A percentile compares a stretch with the other conserved stretches of the same genome.
These are phyloP conservation scores for Trifolium pratense DNA, from an alignment of 306 rosid genomes.

Conservation along the genomic window DNA sequence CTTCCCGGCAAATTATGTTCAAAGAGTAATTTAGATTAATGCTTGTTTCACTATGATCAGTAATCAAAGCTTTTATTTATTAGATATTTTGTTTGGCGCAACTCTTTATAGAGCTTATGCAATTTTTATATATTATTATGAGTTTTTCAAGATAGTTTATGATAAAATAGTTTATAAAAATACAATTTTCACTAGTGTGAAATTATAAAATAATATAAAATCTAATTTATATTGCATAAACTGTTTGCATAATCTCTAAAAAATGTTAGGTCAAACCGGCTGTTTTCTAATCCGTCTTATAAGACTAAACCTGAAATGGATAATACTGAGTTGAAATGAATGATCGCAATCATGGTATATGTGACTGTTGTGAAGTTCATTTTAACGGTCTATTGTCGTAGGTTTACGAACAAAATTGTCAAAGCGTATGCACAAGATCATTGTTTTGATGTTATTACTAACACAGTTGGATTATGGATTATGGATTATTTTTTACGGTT, in stretches of 20 bases:
- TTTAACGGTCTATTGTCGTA: conserved; percentile 74
- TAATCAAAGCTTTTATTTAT: neutral
- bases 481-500: conserved; percentile 2
- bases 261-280: too few relatives aligned
- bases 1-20: conserved; percentile 50
- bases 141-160: too few relatives aligned
- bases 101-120: too few relatives aligned
- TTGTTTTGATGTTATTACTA: conserved; percentile 78
- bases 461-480: conserved; percentile 77
- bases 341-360: conserved; percentile 63
- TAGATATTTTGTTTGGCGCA: neutral
- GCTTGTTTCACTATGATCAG: neutral
- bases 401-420: conserved; percentile 73
- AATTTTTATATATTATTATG: too few relatives aligned
- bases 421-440: conserved; percentile 84
- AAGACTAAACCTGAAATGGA: conserved; percentile 55
- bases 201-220: too few relatives aligned
- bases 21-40: conserved; percentile 42
- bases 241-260: too few relatives aligned
- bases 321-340: conserved; percentile 50
- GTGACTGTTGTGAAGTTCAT: conserved; percentile 77
- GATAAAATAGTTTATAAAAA: too few relatives aligned
- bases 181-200: neutral
- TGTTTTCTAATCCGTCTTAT: conserved; percentile 5
- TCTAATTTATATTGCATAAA: too few relatives aligned